phyloP scores from a whole-genome alignment of 2,329 filamentous ascomycete genomes.

The Curvularia sp. region DNA sequence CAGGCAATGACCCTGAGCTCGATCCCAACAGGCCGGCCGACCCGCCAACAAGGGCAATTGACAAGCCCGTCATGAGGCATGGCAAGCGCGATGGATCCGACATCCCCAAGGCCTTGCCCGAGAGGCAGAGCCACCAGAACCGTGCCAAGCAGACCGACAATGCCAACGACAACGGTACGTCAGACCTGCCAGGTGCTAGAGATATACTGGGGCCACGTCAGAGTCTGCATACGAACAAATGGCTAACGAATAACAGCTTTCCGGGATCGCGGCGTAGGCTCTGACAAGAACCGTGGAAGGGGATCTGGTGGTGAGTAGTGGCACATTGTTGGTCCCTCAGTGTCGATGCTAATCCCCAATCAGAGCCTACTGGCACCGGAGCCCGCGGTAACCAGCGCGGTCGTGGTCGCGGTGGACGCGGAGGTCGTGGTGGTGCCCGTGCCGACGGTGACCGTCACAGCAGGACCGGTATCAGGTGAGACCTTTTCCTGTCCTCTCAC shows the following conservation, averaged over 20 bases:
- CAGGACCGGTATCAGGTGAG: constrained; percentile 67
- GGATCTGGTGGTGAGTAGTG: constrained; percentile 46
- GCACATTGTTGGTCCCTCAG: background rate
- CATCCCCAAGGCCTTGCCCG: constrained; percentile 61
- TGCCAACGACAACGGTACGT: constrained; percentile 89
- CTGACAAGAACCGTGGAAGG: constrained; percentile 81
- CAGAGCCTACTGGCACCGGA: constrained; percentile 32
- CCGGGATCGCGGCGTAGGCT: constrained; percentile 85
- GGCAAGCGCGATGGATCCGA: constrained; percentile 88
- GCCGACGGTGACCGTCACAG: constrained; percentile 68
- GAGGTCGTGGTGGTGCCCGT: constrained; percentile 54
- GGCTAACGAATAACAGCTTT: constrained; percentile 67
- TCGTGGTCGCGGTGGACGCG: constrained; percentile 57
- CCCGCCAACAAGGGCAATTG: constrained; percentile 85
- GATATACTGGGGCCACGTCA: background rate
- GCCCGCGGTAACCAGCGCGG: constrained; percentile 49
- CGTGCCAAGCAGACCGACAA: constrained; percentile 60
- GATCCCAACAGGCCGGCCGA: constrained; percentile 76
- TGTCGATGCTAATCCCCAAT: constrained; percentile 16
- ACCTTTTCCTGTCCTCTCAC: background rate
- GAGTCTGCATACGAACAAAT: constrained; percentile 2
- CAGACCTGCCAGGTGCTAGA: constrained; percentile 3
- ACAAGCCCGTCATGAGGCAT: constrained; percentile 78
- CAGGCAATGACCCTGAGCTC: constrained; percentile 74
- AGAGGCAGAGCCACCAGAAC: constrained; percentile 42